These are phyloP conservation scores for Cyanodermella asteris DNA, from an alignment of 2,329 filamentous ascomycete species.

Conservation along the genomic window DNA sequence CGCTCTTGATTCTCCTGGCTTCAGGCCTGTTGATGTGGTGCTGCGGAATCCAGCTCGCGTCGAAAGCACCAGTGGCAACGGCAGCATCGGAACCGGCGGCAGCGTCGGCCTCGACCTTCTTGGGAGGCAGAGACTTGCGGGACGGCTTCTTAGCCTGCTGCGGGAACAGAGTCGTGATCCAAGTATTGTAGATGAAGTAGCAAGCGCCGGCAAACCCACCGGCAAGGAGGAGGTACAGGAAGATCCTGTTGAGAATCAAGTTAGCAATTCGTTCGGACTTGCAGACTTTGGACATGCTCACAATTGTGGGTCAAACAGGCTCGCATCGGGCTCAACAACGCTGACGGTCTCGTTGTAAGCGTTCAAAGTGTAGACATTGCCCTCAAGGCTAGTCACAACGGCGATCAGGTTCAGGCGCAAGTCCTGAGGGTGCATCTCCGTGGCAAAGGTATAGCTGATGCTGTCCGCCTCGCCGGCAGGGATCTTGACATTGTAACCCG, in stretches of 20 bases:
- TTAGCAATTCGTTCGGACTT: constrained; percentile 3
- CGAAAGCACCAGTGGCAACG: constrained; percentile 50
- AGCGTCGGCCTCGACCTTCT: constrained; percentile 41
- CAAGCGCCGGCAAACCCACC: constrained; percentile 55
- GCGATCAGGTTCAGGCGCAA: constrained; percentile 56
- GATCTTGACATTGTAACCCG: constrained; percentile 51
- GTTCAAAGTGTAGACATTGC: constrained; percentile 50
- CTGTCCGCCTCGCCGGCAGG: constrained; percentile 54
- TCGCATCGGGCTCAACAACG: constrained; percentile 76
- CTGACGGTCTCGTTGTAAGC: constrained; percentile 66
- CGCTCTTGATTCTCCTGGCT: constrained; percentile 37
- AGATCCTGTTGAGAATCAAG: constrained; percentile 41
- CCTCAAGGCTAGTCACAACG: constrained; percentile 45
- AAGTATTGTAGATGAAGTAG: constrained; percentile 97
- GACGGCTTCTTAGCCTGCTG: constrained; percentile 45
- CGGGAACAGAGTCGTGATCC: constrained; percentile 89
- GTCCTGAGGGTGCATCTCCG: constrained; percentile 85
- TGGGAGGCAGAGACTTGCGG: constrained; percentile 39
- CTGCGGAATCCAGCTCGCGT: constrained; percentile 83
- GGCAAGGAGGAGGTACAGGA: constrained; percentile 84
- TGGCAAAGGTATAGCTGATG: constrained; percentile 64
- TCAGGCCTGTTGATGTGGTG: constrained; percentile 74
- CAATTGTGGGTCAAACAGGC: constrained; percentile 91
- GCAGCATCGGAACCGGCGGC: constrained; percentile 51
- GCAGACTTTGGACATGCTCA: constrained; percentile 25